A percentile compares a stretch with the other conserved stretches of the same genome.
phyloP scores from a whole-genome alignment of 2,329 filamentous ascomycete genomes.

The Trichoderma citrinoviride region DNA sequence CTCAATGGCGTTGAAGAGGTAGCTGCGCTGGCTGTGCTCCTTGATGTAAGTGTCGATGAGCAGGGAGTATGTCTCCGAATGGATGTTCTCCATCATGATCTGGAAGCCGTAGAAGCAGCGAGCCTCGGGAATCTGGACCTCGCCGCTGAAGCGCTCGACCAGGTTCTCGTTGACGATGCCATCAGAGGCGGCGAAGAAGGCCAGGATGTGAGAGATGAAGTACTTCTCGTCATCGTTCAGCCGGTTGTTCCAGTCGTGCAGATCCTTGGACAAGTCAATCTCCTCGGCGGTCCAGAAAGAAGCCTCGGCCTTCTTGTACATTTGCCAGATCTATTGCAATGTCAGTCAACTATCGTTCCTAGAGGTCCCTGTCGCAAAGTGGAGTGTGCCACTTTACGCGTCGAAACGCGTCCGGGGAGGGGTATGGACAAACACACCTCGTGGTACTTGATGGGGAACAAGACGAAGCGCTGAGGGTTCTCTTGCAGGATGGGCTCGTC shows the following conservation, averaged over 20 bases:
- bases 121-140: conserved; percentile 96
- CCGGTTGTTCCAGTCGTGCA: conserved; percentile 98
- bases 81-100: conserved; percentile 99
- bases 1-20: conserved; percentile 98
- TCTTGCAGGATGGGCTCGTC: conserved; percentile 92
- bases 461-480: conserved; percentile 92
- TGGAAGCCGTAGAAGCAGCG: conserved; percentile 99
- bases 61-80: conserved; percentile 98
- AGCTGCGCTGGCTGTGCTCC: conserved; percentile 87
- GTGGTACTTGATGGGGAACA: conserved; percentile 99
- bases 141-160: conserved; percentile 92
- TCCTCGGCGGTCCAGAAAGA: conserved; percentile 99
- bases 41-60: conserved; percentile 99
- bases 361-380: neutral
- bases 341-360: conserved; percentile 37
- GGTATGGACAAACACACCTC: conserved; percentile 66
- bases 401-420: conserved; percentile 43
- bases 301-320: conserved; percentile 99
- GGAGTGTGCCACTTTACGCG: conserved; percentile 65
- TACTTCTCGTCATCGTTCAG: conserved; percentile 96
- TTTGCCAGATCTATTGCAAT: conserved; percentile 87
- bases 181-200: conserved; percentile 98
- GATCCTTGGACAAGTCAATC: conserved; percentile 97
- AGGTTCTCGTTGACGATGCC: conserved; percentile 99
- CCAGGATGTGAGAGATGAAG: conserved; percentile 97